phyloP scores from a whole-genome alignment of 352 stramenopile genomes.

The Phytophthora rubi region DNA sequence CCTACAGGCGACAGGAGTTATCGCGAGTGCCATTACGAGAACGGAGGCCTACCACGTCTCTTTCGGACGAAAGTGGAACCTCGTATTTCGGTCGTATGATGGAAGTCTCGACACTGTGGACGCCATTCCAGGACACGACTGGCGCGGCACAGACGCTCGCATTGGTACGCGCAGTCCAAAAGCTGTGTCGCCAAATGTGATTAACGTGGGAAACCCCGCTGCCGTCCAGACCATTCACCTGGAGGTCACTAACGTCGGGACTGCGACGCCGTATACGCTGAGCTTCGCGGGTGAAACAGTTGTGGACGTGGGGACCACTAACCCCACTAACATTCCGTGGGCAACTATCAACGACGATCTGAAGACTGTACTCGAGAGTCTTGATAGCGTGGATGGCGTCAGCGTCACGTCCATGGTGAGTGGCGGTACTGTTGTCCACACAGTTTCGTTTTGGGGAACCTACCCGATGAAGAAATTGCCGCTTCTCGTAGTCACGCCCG shows the following conservation, averaged over 20 bases:
- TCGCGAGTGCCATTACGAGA: slow-evolving; percentile 50
- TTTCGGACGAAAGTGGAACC: slow-evolving; percentile 63
- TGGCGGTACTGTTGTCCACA: slow-evolving; percentile 76
- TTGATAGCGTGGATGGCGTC: slow-evolving; percentile 62
- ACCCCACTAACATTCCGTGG: slow-evolving; percentile 47
- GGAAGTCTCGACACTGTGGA: slow-evolving; percentile 65
- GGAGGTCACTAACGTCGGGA: slow-evolving; percentile 33
- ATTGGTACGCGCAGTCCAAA: slow-evolving; percentile 53
- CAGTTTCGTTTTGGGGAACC: slow-evolving; percentile 85
- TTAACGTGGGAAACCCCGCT: slow-evolving; percentile 62
- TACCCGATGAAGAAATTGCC: slow-evolving; percentile 66
- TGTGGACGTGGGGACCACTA: slow-evolving; percentile 5
- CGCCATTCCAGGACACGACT: slow-evolving; percentile 62
- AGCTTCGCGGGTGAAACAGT: slow-evolving; percentile 57
- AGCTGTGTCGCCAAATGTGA: slow-evolving; percentile 42
- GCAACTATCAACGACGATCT: slow-evolving; percentile 30
- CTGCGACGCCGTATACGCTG: slow-evolving; percentile 53
- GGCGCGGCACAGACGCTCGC: slow-evolving; percentile 57
- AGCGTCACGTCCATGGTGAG: slow-evolving; percentile 47
- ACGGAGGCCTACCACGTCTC: slow-evolving; percentile 40
- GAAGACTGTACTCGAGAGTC: slow-evolving; percentile 48
- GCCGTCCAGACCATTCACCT: slow-evolving; percentile 63
- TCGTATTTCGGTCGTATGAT: slow-evolving; percentile 76
- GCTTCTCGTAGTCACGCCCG: slow-evolving; percentile 40
- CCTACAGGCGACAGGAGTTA: slow-evolving; percentile 56